Conservation (phyloP, 2,329 filamentous ascomycete genomes). For the Aspergillus sp. region DNA sequence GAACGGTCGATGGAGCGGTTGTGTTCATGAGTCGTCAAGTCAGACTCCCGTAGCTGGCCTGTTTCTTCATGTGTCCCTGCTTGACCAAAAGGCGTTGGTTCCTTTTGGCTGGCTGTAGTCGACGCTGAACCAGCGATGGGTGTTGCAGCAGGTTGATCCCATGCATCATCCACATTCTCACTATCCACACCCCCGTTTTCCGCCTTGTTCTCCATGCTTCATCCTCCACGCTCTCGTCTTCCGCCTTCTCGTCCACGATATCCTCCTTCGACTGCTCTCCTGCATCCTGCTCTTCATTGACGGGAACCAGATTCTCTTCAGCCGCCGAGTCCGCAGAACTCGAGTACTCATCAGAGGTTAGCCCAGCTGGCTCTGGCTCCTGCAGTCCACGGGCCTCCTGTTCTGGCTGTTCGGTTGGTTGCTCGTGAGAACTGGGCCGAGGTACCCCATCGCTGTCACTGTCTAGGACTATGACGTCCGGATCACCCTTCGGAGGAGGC, state of each 20-base stretch:
- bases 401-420: not conserved
- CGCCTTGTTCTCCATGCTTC: slow-evolving; percentile 2
- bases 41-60: not conserved
- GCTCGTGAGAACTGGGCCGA: slow-evolving; percentile 1
- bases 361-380: slow-evolving; percentile 2
- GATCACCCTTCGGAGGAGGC: slow-evolving; percentile 9
- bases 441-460: slow-evolving; percentile 34
- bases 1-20: not conserved
- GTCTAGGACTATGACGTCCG: slow-evolving; percentile 34
- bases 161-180: slow-evolving; percentile 2
- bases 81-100: not conserved
- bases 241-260: slow-evolving; percentile 1
- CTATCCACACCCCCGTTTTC: slow-evolving; percentile 1
- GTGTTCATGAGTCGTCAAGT: not conserved
- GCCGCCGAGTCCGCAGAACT: not conserved
- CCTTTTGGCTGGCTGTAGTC: not conserved
- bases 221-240: slow-evolving; percentile 2
- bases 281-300: slow-evolving; percentile 1
- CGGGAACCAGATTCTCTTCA: slow-evolving; percentile 1
- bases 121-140: not conserved
- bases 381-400: not conserved
- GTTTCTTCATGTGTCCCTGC: slow-evolving; percentile 1
- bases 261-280: slow-evolving; percentile 1
- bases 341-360: slow-evolving; percentile 1
- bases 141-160: not conserved